Conservation (phyloP, 2,329 filamentous ascomycete species). For the Trichoderma sp. region DNA sequence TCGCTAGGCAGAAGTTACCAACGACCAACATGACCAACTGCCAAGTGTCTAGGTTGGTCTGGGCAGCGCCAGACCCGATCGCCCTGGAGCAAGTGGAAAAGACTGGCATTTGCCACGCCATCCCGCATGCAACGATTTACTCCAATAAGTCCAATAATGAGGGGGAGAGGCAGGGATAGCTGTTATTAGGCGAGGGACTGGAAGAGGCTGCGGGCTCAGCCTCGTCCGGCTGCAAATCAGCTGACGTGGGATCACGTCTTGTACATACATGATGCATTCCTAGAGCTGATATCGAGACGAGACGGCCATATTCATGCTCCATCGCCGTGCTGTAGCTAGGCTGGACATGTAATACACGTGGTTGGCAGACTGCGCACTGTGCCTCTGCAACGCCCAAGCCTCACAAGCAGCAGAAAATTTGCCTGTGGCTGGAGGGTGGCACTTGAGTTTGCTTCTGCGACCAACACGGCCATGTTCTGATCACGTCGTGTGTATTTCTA, state of each 20-base stretch:
- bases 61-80: neutral
- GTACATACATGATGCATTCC: neutral
- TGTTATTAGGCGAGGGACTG: neutral
- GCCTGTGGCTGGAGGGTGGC: conserved; percentile 4
- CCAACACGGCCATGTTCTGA: neutral
- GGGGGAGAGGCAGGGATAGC: neutral
- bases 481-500: neutral
- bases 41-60: conserved; percentile 8
- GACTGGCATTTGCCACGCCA: conserved; percentile 13
- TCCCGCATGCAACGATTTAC: neutral
- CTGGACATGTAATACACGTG: no score
- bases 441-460: neutral
- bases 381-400: neutral
- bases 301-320: neutral
- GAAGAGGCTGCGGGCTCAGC: conserved; percentile 13
- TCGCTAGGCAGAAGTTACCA: neutral
- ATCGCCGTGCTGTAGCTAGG: neutral
- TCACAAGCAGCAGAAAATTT: neutral
- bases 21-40: neutral
- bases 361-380: conserved; percentile 2
- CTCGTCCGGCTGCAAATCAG: conserved; percentile 17
- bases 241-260: conserved; percentile 11
- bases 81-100: neutral
- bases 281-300: neutral
- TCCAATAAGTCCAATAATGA: conserved; percentile 4